These are phyloP conservation scores for Closterium sp. DNA, from an alignment of 139 green algal genomes.

Conservation along the genomic window DNA sequence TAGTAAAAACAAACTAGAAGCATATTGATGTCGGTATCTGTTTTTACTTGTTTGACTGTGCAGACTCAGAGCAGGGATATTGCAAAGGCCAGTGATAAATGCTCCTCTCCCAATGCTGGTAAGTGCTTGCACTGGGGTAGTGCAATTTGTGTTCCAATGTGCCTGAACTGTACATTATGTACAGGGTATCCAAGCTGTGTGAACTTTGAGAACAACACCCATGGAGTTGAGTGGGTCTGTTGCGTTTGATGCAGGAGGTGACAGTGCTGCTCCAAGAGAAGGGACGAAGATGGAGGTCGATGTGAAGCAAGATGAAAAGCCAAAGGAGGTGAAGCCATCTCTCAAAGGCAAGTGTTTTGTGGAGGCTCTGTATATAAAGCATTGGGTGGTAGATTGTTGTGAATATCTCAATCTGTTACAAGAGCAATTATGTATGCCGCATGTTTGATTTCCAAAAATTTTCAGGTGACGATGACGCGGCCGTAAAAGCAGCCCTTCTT, in stretches of 20 bases:
- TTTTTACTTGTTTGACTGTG: neutral
- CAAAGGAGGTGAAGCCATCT: neutral
- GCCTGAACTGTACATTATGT: no score
- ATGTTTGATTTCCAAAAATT: neutral
- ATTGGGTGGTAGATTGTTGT: neutral
- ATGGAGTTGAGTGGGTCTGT: neutral
- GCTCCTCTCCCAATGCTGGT: neutral
- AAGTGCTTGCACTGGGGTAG: neutral
- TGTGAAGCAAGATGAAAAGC: neutral
- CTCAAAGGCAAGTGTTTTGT: neutral
- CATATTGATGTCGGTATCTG: no score
- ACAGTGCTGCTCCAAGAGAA: neutral
- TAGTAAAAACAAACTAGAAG: no score
- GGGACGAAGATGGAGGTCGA: neutral
- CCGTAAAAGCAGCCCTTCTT: conserved; percentile 11
- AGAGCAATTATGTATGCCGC: neutral
- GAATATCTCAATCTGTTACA: no score
- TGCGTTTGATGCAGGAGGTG: neutral
- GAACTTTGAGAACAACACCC: neutral
- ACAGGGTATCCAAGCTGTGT: neutral
- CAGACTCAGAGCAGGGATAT: neutral
- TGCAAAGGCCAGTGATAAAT: neutral
- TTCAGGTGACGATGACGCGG: neutral
- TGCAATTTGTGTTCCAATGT: neutral
- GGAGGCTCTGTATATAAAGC: neutral